Conservation (phyloP, 331 rosid genomes). For the Rhamnella rubrinervis region DNA sequence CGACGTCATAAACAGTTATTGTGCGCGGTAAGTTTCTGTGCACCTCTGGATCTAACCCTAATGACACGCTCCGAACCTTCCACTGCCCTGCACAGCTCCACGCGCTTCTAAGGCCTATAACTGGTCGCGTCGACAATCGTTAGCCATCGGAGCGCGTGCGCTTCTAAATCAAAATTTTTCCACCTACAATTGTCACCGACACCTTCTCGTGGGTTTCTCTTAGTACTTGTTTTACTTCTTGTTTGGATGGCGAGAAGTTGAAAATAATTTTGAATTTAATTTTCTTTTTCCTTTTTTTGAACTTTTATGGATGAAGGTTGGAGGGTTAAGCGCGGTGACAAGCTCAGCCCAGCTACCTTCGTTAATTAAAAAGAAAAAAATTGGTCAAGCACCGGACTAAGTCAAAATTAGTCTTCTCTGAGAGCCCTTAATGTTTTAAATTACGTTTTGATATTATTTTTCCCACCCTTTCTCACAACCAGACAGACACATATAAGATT, state of each 20-base stretch:
- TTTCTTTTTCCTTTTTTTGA: background rate
- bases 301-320: background rate
- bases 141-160: slow-evolving; percentile 8
- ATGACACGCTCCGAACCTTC: background rate
- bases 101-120: slow-evolving; percentile 10
- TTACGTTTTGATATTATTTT: background rate
- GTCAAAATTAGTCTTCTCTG: slow-evolving; percentile 6
- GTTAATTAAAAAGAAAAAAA: background rate
- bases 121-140: background rate
- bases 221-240: background rate
- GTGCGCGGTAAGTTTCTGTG: background rate
- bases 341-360: slow-evolving; percentile 5
- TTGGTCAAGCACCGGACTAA: slow-evolving; percentile 4
- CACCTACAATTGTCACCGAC: slow-evolving; percentile 26
- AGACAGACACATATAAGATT: too few relatives aligned
- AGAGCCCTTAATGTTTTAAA: slow-evolving; percentile 21
- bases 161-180: background rate
- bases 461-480: slow-evolving; percentile 15
- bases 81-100: background rate
- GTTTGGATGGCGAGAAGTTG: slow-evolving; percentile 6
- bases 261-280: too few relatives aligned
- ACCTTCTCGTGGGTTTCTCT: background rate
- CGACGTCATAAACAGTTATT: background rate
- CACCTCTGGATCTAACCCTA: background rate
- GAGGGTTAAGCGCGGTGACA: background rate